These are phyloP conservation scores for Ophiostoma himal-ulmi DNA, from an alignment of 2,329 filamentous ascomycete genomes.

Conservation along the genomic window DNA sequence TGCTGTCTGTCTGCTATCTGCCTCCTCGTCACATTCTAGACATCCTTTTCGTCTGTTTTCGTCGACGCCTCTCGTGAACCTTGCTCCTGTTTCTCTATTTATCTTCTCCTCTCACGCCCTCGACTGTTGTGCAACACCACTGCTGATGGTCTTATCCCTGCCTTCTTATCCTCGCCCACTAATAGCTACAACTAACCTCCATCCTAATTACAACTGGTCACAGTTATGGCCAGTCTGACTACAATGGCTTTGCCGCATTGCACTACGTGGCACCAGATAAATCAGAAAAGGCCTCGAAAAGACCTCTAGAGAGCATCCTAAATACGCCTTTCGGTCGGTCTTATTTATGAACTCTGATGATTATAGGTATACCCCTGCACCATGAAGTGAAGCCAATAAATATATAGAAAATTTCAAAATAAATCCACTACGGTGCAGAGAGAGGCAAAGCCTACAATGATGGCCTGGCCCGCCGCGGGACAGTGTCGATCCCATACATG, in stretches of 20 bases:
- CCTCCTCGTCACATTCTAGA: neutral
- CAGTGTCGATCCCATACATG: neutral
- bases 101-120: neutral
- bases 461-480: neutral
- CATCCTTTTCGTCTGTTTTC: neutral
- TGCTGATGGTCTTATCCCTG: neutral
- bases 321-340: neutral
- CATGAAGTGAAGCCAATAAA: neutral
- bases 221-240: neutral
- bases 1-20: neutral
- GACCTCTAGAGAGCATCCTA: neutral
- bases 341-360: neutral
- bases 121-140: neutral
- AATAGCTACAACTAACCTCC: too few relatives aligned
- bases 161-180: neutral
- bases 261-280: slow-evolving; percentile 1
- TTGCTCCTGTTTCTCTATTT: neutral
- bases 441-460: neutral
- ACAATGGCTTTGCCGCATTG: neutral
- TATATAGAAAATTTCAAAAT: neutral
- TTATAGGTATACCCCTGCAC: neutral
- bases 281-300: neutral
- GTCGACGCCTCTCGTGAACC: slow-evolving; percentile 1
- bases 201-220: neutral
- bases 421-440: neutral